Evolutionary conservation across 495 filamentous ascomycete species (phyloP), one percentile per base, ranked within the genome.

Genomic region (Lasiosphaeriaceae sp.): DNA sequence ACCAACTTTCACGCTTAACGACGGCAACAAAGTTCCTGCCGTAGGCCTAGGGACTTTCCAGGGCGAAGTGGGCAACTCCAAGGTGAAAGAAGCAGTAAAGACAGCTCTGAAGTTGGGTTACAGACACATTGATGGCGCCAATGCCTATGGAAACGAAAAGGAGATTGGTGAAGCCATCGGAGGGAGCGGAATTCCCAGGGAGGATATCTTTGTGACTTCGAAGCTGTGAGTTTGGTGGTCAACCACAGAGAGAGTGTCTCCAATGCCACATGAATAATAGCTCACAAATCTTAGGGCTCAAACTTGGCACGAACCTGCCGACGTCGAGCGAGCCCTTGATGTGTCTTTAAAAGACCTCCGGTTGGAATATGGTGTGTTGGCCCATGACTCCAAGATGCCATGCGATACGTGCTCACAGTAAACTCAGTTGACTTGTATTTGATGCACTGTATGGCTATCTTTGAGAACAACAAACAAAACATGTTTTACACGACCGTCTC

Each of bases 161-260:
- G 73, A 74, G 24, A 66, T 76, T 51, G 75, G 72, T 0, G 66
- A 65, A 51, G 72, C 66, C 11, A 74, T 75, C 59, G 69, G 68
- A 19, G 72, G 72, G 52, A 64, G 62, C 11, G 65, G 71, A 1
- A 60, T 72, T 43, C 55, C 60, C 6, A 52, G 73, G 20, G 58
- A 69, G 20, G 64, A 77, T 47, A 61, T 76, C 3, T 76, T 70
- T 39, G 66, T 75, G 22, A 71, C 72, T 3, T 67, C 71, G 16
- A 77, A 77, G 58, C 56, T 71, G 66, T 63, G 16, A 55, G 59
- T 47, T 31, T 3, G 26, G 4, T 31, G 9, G 9, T 31, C 9
- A 9, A 31, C 26, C n/a, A n/a, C n/a, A n/a, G n/a, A n/a, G n/a
- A n/a, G n/a, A n/a, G n/a, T n/a, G n/a, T 31, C 26, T 31, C 4